Conservation (phyloP, 2,329 filamentous ascomycete genomes). For the Blastomyces silverae region DNA sequence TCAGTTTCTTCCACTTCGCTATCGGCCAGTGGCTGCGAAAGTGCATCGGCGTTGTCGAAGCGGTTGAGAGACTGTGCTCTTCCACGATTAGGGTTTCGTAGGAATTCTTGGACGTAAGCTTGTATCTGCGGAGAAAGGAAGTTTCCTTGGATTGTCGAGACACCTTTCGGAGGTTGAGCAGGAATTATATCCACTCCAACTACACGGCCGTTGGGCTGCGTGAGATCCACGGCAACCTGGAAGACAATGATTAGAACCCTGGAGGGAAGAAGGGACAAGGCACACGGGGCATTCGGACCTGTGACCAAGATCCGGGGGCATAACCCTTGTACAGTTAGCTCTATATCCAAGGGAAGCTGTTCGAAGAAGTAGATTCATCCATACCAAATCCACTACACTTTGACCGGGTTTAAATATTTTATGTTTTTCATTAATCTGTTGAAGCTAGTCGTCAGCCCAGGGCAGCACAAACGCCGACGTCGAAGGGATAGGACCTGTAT, state of each 20-base stretch:
- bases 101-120: conserved; percentile 66
- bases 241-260: conserved; percentile 6
- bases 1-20: conserved; percentile 19
- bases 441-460: conserved; percentile 15
- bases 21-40: conserved; percentile 15
- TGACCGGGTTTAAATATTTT: conserved; percentile 70
- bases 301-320: conserved; percentile 56
- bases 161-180: conserved; percentile 79
- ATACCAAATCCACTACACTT: conserved; percentile 81
- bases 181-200: conserved; percentile 93
- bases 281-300: conserved; percentile 33
- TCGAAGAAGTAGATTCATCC: conserved; percentile 7
- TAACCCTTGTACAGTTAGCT: conserved; percentile 33
- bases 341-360: not conserved
- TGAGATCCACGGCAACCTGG: conserved; percentile 74
- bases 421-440: conserved; percentile 73
- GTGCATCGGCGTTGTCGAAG: conserved; percentile 3
- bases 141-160: conserved; percentile 92
- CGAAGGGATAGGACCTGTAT: conserved; percentile 55
- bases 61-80: conserved; percentile 38
- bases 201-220: conserved; percentile 67
- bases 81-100: conserved; percentile 58
- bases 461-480: not conserved
- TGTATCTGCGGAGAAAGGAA: conserved; percentile 73
- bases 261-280: not conserved